A percentile compares a stretch with the other conserved stretches of the same genome.
Evolutionary conservation across 495 filamentous ascomycete species (phyloP).

Genomic region (Ascobolus immersus): DNA sequence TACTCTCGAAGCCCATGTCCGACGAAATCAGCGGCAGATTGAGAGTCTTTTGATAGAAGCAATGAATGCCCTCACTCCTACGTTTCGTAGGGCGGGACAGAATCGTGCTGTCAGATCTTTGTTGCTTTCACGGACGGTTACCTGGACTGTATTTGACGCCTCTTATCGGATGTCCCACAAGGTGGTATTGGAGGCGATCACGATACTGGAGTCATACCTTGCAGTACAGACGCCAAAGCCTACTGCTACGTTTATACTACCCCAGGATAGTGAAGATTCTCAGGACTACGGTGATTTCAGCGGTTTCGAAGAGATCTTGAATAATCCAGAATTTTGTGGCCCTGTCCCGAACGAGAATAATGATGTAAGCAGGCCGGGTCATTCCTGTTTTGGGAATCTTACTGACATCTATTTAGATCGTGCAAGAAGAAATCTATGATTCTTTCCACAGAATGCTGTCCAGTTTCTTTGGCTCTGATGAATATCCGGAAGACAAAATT

Average conservation of each 20-base stretch:
- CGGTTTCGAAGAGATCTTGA: conserved; percentile 24
- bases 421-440: conserved; percentile 24
- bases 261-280: conserved; percentile 32
- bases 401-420: conserved; percentile 16
- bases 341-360: too few relatives aligned
- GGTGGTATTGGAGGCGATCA: conserved; percentile 20
- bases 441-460: conserved; percentile 33
- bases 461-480: conserved; percentile 42
- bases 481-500: conserved; percentile 29
- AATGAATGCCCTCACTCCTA: conserved; percentile 25
- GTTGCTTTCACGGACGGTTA: conserved; percentile 15
- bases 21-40: conserved; percentile 36
- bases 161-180: conserved; percentile 17
- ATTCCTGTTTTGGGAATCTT: neutral
- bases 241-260: neutral
- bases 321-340: conserved; percentile 22
- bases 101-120: conserved; percentile 6
- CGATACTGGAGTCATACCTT: conserved; percentile 20
- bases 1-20: conserved; percentile 29
- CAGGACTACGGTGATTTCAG: conserved; percentile 51
- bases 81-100: conserved; percentile 17
- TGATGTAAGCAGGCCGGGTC: conserved; percentile 8
- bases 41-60: conserved; percentile 31
- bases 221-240: conserved; percentile 4
- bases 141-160: conserved; percentile 19